phyloP scores from a whole-genome alignment of 306 rosid species.

The Prunus kanzakura region DNA sequence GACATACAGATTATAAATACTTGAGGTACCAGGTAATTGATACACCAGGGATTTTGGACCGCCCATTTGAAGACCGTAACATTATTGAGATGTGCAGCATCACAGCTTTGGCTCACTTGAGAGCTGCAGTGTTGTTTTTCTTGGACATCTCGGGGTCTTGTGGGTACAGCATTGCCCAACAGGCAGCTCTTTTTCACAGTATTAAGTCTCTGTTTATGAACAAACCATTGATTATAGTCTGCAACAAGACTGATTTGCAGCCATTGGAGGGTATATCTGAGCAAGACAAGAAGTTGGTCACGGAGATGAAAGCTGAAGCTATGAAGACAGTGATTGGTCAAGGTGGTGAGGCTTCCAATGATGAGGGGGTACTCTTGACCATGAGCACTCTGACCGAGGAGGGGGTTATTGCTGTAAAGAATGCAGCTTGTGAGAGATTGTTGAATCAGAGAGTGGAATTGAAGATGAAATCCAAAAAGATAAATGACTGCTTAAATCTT shows the following conservation, averaged over 20 bases:
- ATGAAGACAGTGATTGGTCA: conserved; percentile 71
- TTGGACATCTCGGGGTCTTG: conserved; percentile 89
- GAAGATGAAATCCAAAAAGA: conserved; percentile 81
- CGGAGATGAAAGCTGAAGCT: conserved; percentile 81
- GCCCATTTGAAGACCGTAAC: conserved; percentile 88
- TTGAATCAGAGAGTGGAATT: conserved; percentile 76
- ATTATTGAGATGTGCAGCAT: conserved; percentile 95
- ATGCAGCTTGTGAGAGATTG: conserved; percentile 78
- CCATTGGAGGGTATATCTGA: conserved; percentile 71
- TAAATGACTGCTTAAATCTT: conserved; percentile 69
- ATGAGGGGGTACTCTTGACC: conserved; percentile 57
- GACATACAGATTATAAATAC: conserved; percentile 84
- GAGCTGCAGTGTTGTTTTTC: conserved; percentile 88
- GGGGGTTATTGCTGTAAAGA: conserved; percentile 80
- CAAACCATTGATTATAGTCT: conserved; percentile 40
- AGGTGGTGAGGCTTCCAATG: conserved; percentile 66
- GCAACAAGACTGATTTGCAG: conserved; percentile 84
- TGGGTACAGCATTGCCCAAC: conserved; percentile 80
- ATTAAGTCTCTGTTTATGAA: conserved; percentile 54
- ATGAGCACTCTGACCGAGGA: conserved; percentile 90
- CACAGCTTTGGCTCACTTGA: conserved; percentile 84
- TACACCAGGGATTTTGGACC: conserved; percentile 87
- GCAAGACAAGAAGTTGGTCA: conserved; percentile 73
- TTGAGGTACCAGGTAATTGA: conserved; percentile 89
- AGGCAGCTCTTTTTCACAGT: conserved; percentile 84